These are phyloP conservation scores for Annulohypoxylon moriforme DNA, from an alignment of 495 filamentous ascomycete species.

Conservation along the genomic window DNA sequence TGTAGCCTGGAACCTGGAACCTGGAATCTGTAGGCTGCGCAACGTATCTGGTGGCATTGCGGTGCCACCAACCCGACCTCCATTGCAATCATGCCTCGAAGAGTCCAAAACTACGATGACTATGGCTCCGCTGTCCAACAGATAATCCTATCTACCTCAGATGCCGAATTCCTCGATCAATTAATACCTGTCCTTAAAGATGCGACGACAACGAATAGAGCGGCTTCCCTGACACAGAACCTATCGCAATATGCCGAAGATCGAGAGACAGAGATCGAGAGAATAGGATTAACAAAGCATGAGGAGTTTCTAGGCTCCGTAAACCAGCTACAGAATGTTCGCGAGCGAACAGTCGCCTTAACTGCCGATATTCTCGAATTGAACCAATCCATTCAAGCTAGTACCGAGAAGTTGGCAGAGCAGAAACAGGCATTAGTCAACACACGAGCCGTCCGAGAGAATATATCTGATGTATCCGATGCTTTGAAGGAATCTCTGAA, in stretches of 20 bases:
- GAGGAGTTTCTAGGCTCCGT: constrained; percentile 95
- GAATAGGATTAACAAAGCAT: constrained; percentile 93
- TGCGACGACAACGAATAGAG: constrained; percentile 79
- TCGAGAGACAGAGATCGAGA: constrained; percentile 91
- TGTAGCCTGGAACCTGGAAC: background rate
- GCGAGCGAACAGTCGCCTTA: constrained; percentile 85
- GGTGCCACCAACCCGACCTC: constrained; percentile 3
- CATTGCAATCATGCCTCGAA: constrained; percentile 56
- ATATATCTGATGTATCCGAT: constrained; percentile 91
- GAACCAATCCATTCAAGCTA: constrained; percentile 94
- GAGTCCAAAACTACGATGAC: constrained; percentile 63
- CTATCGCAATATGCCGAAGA: constrained; percentile 84
- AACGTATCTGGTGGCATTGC: constrained; percentile 18
- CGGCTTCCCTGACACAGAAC: constrained; percentile 77
- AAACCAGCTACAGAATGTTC: constrained; percentile 88
- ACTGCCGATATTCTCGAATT: constrained; percentile 92
- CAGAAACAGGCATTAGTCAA: constrained; percentile 96
- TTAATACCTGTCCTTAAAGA: constrained; percentile 92
- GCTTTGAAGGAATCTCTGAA: constrained; percentile 91
- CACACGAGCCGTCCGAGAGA: constrained; percentile 90
- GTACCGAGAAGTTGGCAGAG: constrained; percentile 91
- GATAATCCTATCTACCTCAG: constrained; percentile 92
- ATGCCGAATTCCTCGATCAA: constrained; percentile 94
- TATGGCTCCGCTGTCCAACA: constrained; percentile 68
- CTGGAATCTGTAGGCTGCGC: background rate